Percentiles rank a stretch among this genome's conserved stretches.
Evolutionary conservation across 140 eudicot genomes (phyloP).

Genomic region (Erigeron philadelphicus): DNA sequence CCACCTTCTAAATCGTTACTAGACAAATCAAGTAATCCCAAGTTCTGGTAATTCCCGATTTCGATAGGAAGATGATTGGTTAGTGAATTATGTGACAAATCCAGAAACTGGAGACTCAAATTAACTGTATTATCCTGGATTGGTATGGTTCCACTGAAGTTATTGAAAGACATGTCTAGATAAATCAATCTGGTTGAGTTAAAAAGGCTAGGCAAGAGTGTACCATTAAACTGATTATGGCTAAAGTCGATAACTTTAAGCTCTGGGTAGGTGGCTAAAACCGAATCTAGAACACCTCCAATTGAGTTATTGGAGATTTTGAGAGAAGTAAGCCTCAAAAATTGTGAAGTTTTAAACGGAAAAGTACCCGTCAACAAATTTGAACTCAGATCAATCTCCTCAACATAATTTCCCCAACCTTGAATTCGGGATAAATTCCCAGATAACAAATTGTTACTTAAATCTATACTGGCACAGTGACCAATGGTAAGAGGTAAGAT

Average conservation of each 20-base stretch:
- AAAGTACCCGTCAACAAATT: slow-evolving; percentile 55
- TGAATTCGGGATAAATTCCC: slow-evolving; percentile 64
- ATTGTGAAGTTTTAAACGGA: slow-evolving; percentile 56
- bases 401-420: slow-evolving; percentile 82
- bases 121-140: background rate
- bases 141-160: slow-evolving; percentile 55
- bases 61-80: slow-evolving; percentile 50
- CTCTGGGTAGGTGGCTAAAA: slow-evolving; percentile 63
- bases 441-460: slow-evolving; percentile 59
- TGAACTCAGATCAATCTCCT: slow-evolving; percentile 58
- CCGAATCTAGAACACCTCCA: slow-evolving; percentile 52
- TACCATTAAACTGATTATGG: slow-evolving; percentile 45
- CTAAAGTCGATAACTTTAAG: slow-evolving; percentile 57
- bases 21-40: slow-evolving; percentile 57
- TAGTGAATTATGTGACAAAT: slow-evolving; percentile 62
- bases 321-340: slow-evolving; percentile 65
- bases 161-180: slow-evolving; percentile 61
- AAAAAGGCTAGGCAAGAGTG: slow-evolving; percentile 49
- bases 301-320: slow-evolving; percentile 66
- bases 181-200: slow-evolving; percentile 45
- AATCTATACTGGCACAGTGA: slow-evolving; percentile 64
- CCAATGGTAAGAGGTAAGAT: slow-evolving; percentile 57
- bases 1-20: slow-evolving; percentile 56
- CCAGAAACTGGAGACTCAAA: slow-evolving; percentile 45
- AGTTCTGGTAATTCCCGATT: slow-evolving; percentile 37